A percentile compares a stretch with the other conserved stretches of the same genome.
phyloP scores from a whole-genome alignment of 1,139 yeast genomes.

The Magnusiomyces fungicola region DNA sequence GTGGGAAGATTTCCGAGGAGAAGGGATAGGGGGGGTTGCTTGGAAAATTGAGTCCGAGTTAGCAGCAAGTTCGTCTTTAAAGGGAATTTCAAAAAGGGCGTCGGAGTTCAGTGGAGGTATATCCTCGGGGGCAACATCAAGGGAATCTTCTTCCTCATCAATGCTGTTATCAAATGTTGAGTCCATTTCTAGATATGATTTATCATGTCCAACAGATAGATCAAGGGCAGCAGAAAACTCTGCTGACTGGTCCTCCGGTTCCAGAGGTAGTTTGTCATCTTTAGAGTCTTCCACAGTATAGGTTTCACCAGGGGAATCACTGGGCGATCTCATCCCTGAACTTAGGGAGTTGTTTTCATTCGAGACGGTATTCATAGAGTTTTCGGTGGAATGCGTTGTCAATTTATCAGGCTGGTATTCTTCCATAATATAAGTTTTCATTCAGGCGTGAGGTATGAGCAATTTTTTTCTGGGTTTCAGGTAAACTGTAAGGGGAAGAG shows the following conservation, averaged over 20 bases:
- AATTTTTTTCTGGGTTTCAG: no score
- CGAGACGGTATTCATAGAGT: no score
- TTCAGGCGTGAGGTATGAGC: no score
- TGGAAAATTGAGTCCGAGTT: not conserved
- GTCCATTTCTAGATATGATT: not conserved
- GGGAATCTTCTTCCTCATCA: not conserved
- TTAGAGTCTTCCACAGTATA: no score
- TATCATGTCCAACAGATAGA: not conserved
- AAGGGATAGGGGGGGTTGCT: slow-evolving; percentile 4
- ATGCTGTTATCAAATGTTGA: not conserved
- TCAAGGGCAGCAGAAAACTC: not conserved
- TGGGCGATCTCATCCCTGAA: no score
- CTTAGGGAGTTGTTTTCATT: no score
- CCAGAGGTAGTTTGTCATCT: no score
- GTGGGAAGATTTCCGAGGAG: slow-evolving; percentile 23
- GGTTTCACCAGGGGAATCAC: no score
- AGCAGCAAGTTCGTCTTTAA: not conserved
- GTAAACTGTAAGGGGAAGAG: no score
- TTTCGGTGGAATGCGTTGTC: no score
- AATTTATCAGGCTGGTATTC: no score
- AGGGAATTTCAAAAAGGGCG: not conserved
- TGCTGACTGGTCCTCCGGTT: not conserved
- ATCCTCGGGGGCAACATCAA: not conserved
- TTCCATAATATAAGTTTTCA: no score
- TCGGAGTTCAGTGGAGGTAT: not conserved